Conservation (phyloP, 805 yeast genomes). For the Brettanomyces custersianus region DNA sequence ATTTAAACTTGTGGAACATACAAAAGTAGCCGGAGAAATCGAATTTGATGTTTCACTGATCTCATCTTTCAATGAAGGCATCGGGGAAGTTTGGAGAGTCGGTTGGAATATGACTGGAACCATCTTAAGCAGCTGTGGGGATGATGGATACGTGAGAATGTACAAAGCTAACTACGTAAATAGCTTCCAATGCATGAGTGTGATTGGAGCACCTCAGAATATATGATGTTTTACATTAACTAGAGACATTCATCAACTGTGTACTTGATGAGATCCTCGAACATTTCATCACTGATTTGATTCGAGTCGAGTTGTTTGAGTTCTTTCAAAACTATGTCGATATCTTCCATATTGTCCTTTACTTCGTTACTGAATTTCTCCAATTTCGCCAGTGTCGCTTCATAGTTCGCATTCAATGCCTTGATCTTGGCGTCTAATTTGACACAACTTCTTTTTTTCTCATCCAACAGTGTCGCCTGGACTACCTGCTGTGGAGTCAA, state of each 20-base stretch:
- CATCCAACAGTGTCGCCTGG: too few species aligned
- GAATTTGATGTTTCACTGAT: slow-evolving; percentile 17
- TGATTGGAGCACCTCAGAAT: slow-evolving; percentile 51
- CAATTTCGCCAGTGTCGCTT: slow-evolving; percentile 8
- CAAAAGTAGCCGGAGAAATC: slow-evolving; percentile 3
- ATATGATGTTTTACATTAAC: background rate
- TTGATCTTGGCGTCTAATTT: too few species aligned
- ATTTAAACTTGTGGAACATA: slow-evolving; percentile 56
- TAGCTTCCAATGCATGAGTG: slow-evolving; percentile 88
- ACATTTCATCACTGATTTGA: slow-evolving; percentile 13
- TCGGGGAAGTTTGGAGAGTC: slow-evolving; percentile 81
- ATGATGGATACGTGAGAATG: slow-evolving; percentile 83
- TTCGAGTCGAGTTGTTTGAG: slow-evolving; percentile 8
- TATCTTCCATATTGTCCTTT: slow-evolving; percentile 4
- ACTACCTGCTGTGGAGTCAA: slow-evolving; percentile 18
- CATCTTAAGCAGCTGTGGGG: slow-evolving; percentile 86
- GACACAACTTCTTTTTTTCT: too few species aligned
- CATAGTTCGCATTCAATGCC: slow-evolving; percentile 9
- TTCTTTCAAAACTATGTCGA: slow-evolving; percentile 8
- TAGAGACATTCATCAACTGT: slow-evolving; percentile 4
- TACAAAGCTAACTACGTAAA: slow-evolving; percentile 87
- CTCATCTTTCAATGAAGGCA: slow-evolving; percentile 24
- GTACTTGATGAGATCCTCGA: slow-evolving; percentile 13
- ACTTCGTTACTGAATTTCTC: slow-evolving; percentile 6
- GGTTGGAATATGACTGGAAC: slow-evolving; percentile 95